Evolutionary conservation across 345 rosid genomes (phyloP).

Genomic region (Turnera subulata): DNA sequence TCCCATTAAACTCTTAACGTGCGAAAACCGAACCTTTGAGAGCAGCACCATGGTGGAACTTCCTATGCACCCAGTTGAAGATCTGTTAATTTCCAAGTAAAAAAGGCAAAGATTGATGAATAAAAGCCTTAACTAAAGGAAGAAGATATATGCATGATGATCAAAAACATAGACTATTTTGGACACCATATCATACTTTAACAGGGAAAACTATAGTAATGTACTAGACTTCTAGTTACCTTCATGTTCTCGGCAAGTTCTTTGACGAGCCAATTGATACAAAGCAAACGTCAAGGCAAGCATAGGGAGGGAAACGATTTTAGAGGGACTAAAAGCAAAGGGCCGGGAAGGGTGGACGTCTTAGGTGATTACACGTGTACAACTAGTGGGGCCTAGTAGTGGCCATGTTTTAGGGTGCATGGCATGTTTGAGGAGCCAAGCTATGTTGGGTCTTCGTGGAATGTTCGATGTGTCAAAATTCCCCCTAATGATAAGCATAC

Average conservation of each 20-base stretch:
- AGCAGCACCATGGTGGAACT: constrained; percentile 50
- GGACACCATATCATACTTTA: not conserved
- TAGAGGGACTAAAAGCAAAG: constrained; percentile 7
- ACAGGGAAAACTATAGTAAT: not conserved
- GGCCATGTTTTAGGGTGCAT: constrained; percentile 29
- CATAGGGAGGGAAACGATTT: not conserved
- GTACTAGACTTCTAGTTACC: constrained; percentile 28
- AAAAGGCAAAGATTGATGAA: too few relatives aligned
- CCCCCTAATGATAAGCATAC: constrained; percentile 26
- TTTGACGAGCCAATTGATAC: constrained; percentile 16
- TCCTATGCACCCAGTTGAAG: constrained; percentile 88
- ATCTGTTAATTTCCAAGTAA: too few relatives aligned
- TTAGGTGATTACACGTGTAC: constrained; percentile 38
- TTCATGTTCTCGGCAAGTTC: constrained; percentile 37
- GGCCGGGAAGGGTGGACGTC: constrained; percentile 17
- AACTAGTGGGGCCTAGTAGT: constrained; percentile 26
- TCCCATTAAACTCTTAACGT: too few relatives aligned
- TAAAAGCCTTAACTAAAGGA: too few relatives aligned
- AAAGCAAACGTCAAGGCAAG: constrained; percentile 14
- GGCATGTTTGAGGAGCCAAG: constrained; percentile 41
- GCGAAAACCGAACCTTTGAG: constrained; percentile 48
- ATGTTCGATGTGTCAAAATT: constrained; percentile 45
- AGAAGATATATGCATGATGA: not conserved
- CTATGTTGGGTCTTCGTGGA: constrained; percentile 45
- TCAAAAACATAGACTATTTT: not conserved